Conservation (phyloP, 192 early-diverging fungal genomes). For the Gamsiella multidivaricata region DNA sequence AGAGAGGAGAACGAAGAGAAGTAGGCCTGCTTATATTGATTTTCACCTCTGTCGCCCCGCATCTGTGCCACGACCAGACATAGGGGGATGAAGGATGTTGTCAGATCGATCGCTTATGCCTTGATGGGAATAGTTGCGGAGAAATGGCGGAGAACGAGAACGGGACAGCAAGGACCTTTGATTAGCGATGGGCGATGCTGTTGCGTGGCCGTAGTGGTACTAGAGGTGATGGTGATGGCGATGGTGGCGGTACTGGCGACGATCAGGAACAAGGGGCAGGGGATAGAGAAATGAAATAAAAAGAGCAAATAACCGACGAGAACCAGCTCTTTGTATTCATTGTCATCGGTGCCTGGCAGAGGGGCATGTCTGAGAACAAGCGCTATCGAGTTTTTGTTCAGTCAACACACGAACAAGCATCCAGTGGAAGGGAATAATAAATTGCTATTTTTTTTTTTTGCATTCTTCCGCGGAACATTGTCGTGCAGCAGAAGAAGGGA, state of each 20-base stretch:
- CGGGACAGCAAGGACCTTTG: too few relatives aligned
- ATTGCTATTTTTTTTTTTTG: too few relatives aligned
- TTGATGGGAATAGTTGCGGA: conserved; percentile 13
- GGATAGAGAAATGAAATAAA: not conserved
- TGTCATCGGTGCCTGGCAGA: too few relatives aligned
- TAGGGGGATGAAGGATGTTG: not conserved
- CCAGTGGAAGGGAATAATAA: too few relatives aligned
- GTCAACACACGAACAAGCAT: too few relatives aligned
- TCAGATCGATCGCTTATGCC: not conserved
- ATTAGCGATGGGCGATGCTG: not conserved
- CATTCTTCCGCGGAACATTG: too few relatives aligned
- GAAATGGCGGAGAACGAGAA: not conserved
- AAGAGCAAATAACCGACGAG: not conserved
- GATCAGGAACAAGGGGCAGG: not conserved
- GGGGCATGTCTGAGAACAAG: too few relatives aligned
- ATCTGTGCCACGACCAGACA: conserved; percentile 13
- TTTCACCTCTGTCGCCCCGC: not conserved
- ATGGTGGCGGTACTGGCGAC: not conserved
- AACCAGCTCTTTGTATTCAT: not conserved
- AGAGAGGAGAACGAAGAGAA: not conserved
- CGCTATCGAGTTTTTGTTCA: too few relatives aligned
- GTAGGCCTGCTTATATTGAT: conserved; percentile 13
- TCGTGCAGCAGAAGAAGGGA: too few relatives aligned
- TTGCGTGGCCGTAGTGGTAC: not conserved
- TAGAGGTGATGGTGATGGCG: too few relatives aligned